phyloP scores from a whole-genome alignment of 1,284 basidiomycete species.

The Pyrrhoderma lamaoense region DNA sequence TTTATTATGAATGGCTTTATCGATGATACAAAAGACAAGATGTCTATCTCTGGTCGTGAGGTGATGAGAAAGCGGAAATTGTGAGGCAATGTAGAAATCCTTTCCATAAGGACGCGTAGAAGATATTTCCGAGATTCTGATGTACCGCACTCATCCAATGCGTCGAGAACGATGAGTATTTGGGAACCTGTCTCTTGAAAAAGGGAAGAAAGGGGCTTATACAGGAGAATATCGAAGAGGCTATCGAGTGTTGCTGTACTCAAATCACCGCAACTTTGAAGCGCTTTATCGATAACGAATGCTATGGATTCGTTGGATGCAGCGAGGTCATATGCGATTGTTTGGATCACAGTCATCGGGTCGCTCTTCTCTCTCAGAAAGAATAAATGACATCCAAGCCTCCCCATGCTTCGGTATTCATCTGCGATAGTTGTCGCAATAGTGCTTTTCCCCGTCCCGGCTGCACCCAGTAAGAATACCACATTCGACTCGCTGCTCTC shows the following conservation, averaged over 20 bases:
- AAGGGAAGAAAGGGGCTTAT: not conserved
- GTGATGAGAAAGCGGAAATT: slow-evolving; percentile 2
- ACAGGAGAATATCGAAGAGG: no score
- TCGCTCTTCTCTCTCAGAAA: not conserved
- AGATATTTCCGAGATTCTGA: not conserved
- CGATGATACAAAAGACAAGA: not conserved
- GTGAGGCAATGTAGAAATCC: not conserved
- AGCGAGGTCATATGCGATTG: not conserved
- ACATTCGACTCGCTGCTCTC: no score
- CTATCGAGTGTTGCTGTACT: no score
- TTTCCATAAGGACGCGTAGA: not conserved
- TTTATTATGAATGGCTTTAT: no score
- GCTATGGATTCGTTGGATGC: not conserved
- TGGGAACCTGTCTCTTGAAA: not conserved
- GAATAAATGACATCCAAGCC: not conserved
- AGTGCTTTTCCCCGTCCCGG: slow-evolving; percentile 15
- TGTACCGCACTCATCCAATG: slow-evolving; percentile 14
- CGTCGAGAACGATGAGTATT: slow-evolving; percentile 14
- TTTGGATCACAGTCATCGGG: not conserved
- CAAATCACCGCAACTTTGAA: no score
- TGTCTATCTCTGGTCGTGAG: not conserved
- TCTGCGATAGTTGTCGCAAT: slow-evolving; percentile 1
- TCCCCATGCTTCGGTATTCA: not conserved
- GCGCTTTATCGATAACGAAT: no score
- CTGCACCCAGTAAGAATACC: no score